Evolutionary conservation across 176 grass and related monocot genomes (phyloP).

Genomic region (Saccharum spontaneum): DNA sequence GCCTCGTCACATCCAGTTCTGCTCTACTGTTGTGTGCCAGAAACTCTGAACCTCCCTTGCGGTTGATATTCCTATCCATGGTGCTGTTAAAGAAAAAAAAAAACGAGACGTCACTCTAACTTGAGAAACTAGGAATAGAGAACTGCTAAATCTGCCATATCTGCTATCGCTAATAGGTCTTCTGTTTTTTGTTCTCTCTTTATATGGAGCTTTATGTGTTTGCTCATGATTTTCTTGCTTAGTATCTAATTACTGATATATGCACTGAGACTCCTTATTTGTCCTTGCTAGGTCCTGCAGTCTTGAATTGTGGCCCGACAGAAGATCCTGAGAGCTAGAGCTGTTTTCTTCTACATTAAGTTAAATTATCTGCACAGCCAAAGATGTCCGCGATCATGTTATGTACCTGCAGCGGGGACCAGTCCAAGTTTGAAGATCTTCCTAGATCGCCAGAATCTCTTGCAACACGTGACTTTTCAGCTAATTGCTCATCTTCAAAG

Average conservation of each 20-base stretch:
- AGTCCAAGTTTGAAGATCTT: constrained; percentile 88
- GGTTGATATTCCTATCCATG: neutral
- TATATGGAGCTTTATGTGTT: neutral
- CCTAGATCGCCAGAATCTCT: constrained; percentile 87
- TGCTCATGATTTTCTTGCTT: constrained; percentile 10
- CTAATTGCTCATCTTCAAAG: constrained; percentile 65
- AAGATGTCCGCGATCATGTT: constrained; percentile 67
- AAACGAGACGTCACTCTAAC: neutral
- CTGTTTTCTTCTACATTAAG: constrained; percentile 16
- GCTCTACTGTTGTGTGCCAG: neutral
- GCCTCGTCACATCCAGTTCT: constrained; percentile 1
- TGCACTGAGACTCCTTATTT: constrained; percentile 35
- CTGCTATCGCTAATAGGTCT: neutral
- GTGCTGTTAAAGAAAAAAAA: neutral
- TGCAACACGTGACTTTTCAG: constrained; percentile 85
- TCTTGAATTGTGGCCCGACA: neutral
- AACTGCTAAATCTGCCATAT: neutral
- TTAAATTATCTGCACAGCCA: neutral
- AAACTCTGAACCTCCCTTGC: constrained; percentile 4
- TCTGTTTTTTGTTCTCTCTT: neutral
- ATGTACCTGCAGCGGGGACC: constrained; percentile 86
- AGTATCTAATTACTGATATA: neutral
- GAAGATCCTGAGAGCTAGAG: constrained; percentile 29
- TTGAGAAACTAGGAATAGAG: neutral
- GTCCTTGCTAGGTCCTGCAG: constrained; percentile 31